Conservation (phyloP, 148 eudicot species). For the Simmondsia chinensis region DNA sequence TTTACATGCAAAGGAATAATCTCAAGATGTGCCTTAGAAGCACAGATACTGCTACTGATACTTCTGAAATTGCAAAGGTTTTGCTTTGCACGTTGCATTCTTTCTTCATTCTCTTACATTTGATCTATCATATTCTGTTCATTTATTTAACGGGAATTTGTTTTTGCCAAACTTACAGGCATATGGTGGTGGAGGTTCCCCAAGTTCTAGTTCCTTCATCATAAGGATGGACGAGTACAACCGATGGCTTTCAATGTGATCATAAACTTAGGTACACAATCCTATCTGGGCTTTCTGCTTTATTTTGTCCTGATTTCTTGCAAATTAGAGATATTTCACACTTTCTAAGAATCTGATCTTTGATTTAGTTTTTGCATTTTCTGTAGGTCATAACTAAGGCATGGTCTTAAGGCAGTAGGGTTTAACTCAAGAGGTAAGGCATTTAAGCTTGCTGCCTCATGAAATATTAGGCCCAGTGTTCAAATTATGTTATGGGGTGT, state of each 20-base stretch:
- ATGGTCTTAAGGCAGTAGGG: too few relatives aligned
- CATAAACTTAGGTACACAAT: conserved; percentile 23
- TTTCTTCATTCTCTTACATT: background rate
- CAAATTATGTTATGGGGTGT: too few relatives aligned
- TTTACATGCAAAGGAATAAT: conserved; percentile 70
- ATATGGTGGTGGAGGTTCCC: conserved; percentile 91
- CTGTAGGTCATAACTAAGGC: too few relatives aligned
- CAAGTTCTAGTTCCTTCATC: conserved; percentile 76
- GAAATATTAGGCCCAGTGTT: too few relatives aligned
- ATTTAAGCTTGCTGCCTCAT: too few relatives aligned
- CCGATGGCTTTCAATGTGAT: conserved; percentile 45
- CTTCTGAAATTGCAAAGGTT: conserved; percentile 95
- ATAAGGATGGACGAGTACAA: conserved; percentile 94
- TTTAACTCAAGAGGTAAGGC: too few relatives aligned
- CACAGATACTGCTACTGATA: conserved; percentile 52
- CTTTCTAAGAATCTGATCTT: too few relatives aligned
- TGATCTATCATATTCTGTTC: background rate
- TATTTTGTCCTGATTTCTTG: too few relatives aligned
- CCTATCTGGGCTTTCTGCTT: too few relatives aligned
- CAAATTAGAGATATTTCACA: too few relatives aligned
- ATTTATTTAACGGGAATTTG: too few relatives aligned
- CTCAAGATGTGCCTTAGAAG: conserved; percentile 91
- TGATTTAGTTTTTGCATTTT: too few relatives aligned
- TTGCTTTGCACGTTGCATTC: background rate
- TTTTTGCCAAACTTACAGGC: conserved; percentile 61